Evolutionary conservation across 495 filamentous ascomycete species (phyloP).

Genomic region (Pyrenula massariospora): DNA sequence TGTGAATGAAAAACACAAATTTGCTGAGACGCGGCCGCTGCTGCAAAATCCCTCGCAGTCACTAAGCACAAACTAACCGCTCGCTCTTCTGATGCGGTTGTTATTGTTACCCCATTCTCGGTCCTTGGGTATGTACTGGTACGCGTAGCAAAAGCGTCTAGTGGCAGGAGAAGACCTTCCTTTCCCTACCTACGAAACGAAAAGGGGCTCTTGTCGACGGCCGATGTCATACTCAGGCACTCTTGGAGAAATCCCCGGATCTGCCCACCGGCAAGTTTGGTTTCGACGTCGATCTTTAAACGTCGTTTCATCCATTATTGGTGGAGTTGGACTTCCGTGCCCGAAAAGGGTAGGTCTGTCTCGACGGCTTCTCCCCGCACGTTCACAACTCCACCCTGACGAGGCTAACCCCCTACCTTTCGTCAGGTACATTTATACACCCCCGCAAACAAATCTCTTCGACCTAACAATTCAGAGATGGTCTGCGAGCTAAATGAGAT

Average conservation of each 20-base stretch:
- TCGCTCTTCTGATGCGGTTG: too few relatives aligned
- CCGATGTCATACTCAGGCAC: neutral
- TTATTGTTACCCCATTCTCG: too few relatives aligned
- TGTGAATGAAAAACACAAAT: constrained; percentile 20
- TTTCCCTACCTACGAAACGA: too few relatives aligned
- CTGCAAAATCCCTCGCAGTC: too few relatives aligned
- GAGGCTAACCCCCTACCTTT: too few relatives aligned
- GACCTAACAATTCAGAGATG: neutral
- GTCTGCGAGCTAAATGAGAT: neutral
- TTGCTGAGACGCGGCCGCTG: neutral
- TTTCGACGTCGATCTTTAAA: neutral
- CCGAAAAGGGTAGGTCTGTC: neutral
- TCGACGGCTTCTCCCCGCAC: neutral
- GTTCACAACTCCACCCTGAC: neutral
- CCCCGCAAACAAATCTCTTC: neutral
- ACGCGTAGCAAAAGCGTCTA: too few relatives aligned
- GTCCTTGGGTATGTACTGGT: too few relatives aligned
- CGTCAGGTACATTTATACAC: neutral
- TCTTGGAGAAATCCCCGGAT: neutral
- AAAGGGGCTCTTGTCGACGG: too few relatives aligned
- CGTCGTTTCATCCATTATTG: neutral
- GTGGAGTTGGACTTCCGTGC: neutral
- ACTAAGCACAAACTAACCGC: too few relatives aligned
- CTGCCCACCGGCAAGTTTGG: neutral
- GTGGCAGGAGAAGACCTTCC: too few relatives aligned